A percentile compares a stretch with the other conserved stretches of the same genome.
phyloP scores from a whole-genome alignment of 1,284 basidiomycete genomes.

The Bondarzewia mesenterica region DNA sequence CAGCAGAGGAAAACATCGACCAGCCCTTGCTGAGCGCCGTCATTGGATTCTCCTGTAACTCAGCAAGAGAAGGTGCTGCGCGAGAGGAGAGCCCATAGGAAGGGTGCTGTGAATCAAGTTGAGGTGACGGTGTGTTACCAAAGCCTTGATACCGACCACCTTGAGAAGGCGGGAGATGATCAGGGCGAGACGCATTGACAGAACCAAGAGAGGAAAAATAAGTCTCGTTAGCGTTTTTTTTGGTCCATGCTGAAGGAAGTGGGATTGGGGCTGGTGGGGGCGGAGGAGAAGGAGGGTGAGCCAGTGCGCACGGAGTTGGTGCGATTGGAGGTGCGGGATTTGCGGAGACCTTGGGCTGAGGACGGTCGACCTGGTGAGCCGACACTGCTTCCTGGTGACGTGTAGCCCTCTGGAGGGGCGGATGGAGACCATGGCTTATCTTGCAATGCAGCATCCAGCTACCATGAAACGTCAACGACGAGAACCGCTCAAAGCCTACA shows the following conservation, averaged over 20 bases:
- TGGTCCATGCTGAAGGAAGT: slow-evolving; percentile 38
- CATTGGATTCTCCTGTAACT: slow-evolving; percentile 75
- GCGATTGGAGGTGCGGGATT: slow-evolving; percentile 62
- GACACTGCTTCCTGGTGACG: slow-evolving; percentile 21
- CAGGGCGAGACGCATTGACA: slow-evolving; percentile 61
- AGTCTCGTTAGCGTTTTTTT: slow-evolving; percentile 66
- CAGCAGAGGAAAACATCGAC: slow-evolving; percentile 72
- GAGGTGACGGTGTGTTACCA: slow-evolving; percentile 58
- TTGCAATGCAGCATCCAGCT: slow-evolving; percentile 67
- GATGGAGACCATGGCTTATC: slow-evolving; percentile 69
- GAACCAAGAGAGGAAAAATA: slow-evolving; percentile 72
- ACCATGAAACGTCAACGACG: slow-evolving; percentile 1
- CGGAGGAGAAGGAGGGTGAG: slow-evolving; percentile 43
- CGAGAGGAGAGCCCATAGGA: slow-evolving; percentile 62
- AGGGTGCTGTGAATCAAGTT: slow-evolving; percentile 40
- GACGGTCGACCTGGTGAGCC: slow-evolving; percentile 47
- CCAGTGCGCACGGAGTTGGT: slow-evolving; percentile 42
- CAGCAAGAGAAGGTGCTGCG: slow-evolving; percentile 58
- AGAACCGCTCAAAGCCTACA: not conserved
- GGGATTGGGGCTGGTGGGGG: slow-evolving; percentile 28
- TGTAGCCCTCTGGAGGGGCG: slow-evolving; percentile 42
- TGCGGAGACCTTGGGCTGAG: slow-evolving; percentile 67
- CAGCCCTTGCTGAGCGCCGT: slow-evolving; percentile 79
- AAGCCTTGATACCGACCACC: slow-evolving; percentile 83
- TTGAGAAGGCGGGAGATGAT: slow-evolving; percentile 74